Evolutionary conservation across 768 basidiomycete species (phyloP), one percentile per base, ranked within the genome.

Genomic region (Tremella mesenterica): DNA sequence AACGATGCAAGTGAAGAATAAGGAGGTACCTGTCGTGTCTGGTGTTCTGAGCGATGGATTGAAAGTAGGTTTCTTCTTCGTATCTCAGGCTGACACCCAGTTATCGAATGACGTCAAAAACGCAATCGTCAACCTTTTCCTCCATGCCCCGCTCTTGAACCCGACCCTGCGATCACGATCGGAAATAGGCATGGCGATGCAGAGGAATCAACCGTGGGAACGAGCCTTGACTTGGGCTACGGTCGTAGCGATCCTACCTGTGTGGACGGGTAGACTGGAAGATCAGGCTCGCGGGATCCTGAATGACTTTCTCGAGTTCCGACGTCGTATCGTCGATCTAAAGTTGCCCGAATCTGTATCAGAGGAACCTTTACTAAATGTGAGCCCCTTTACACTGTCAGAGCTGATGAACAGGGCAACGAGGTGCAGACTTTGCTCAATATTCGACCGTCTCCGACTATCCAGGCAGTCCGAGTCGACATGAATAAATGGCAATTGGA

Each of bases 401-500:
- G 8, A 4, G 4, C 20, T 23, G 21, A 46, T 47, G 20, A 26
- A 14, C 29, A 95, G 92, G 92, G 92, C 1, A 80, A 77, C 26
- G 81, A 85, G 51, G 77, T 90, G 29, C 74, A 79, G 1, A 56
- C 72, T 20, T 69, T 81, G 8, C 75, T 92, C 4, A 76, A 77
- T 16, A 67, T 73, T 2, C 81, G 78, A 56, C 79, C 83, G 1
- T 90, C 90, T 1, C 79, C 81, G 1, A 84, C 88, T 81, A 81
- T 83, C 4, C 80, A 80, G 28, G 73, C 78, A 26, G 78, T 83
- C 5, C 76, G 88, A 18, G 75, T 78, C n/a, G 79, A 77, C 44
- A 78, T 96, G 23, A 65, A 88, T 18, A 80, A 83, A 55, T 97
- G 91, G 92, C 89, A 91, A 63, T 77, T 97, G 6, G 83, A 81